Evolutionary conservation across 2,329 filamentous ascomycete genomes (phyloP), one percentile per base, ranked within the genome.

Genomic region (Leptographium wingfieldii): DNA sequence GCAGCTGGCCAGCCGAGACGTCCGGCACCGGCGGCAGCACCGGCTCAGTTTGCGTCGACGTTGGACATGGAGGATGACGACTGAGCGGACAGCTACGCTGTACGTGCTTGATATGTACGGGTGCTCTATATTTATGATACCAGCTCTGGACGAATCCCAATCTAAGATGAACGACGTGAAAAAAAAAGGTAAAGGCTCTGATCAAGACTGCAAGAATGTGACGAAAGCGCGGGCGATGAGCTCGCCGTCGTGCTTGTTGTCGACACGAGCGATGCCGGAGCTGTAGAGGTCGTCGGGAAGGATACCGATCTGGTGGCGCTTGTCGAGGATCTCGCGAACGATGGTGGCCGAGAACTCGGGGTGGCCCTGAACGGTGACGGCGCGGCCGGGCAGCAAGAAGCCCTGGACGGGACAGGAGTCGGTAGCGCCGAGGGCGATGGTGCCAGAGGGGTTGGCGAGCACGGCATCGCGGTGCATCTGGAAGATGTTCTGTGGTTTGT

Each of bases 401-500:
- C 85, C 87, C 71, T 95, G 90, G n/a, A 90, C 84, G 11, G 78
- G 73, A 73, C 90, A 95, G 54, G 77, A 73, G 3, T 79, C 77
- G 2, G 87, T 87, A 49, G 77, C 79, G 2, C 83, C 90, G 2
- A 95, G 77, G 2, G 76, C 72, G 60, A 85, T 77, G 2, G 86
- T 80, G 59, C 79, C 81, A 6, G 76, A 68, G 0, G 90, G 89
- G 59, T 83, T 82, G 27, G 77, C 72, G 65, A 79, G 80, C 5
- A 92, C 86, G 46, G 87, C 81, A 69, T 96, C 90, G 64, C 84
- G 82, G 72, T 96, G 90, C 88, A 95, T 92, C 72, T 95, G 89
- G 70, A 92, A 86, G 63, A 95, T 81, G 29, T 78, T 78, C 85
- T 88, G 66, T 27, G 14, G 25, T 19, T 58, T 40, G 3, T 43